These are phyloP conservation scores for Xylaria digitata DNA, from an alignment of 2,329 filamentous ascomycete genomes.

Conservation along the genomic window DNA sequence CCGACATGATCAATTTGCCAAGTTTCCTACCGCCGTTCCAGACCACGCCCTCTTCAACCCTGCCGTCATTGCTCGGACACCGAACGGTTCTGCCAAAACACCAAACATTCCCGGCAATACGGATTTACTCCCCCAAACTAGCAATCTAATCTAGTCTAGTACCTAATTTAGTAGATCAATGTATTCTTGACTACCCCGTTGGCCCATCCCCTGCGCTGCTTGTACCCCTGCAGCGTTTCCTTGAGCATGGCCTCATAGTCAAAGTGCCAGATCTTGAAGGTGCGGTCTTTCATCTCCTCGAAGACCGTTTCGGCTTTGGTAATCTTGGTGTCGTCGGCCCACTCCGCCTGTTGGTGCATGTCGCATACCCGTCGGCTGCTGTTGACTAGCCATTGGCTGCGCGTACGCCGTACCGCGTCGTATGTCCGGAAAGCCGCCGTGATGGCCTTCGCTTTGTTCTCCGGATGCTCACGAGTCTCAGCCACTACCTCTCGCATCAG, in stretches of 20 bases:
- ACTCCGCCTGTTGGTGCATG: constrained; percentile 36
- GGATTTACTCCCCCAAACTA: not conserved
- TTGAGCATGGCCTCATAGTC: constrained; percentile 40
- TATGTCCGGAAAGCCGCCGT: constrained; percentile 37
- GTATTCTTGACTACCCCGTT: constrained; percentile 23
- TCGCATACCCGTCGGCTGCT: constrained; percentile 43
- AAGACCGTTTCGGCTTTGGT: constrained; percentile 42
- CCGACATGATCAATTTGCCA: constrained; percentile 1
- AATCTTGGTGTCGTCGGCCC: constrained; percentile 37
- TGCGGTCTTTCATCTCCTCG: constrained; percentile 41
- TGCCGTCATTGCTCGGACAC: constrained; percentile 1
- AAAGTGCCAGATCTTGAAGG: constrained; percentile 43
- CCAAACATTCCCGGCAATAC: not conserved
- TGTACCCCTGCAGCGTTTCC: constrained; percentile 38
- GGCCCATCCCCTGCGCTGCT: constrained; percentile 26
- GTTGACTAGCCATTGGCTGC: constrained; percentile 44
- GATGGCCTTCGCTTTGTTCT: constrained; percentile 30
- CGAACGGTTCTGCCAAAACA: not conserved
- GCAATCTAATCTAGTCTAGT: too few species aligned
- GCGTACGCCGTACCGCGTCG: constrained; percentile 35
- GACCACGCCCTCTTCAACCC: not conserved
- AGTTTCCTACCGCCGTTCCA: constrained; percentile 1
- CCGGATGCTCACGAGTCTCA: constrained; percentile 16
- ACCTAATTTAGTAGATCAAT: constrained; percentile 15
- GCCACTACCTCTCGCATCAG: constrained; percentile 53